A percentile compares a stretch with the other conserved stretches of the same genome.
Evolutionary conservation across 106 monocot species (phyloP).

Genomic region (Allium fistulosum): DNA sequence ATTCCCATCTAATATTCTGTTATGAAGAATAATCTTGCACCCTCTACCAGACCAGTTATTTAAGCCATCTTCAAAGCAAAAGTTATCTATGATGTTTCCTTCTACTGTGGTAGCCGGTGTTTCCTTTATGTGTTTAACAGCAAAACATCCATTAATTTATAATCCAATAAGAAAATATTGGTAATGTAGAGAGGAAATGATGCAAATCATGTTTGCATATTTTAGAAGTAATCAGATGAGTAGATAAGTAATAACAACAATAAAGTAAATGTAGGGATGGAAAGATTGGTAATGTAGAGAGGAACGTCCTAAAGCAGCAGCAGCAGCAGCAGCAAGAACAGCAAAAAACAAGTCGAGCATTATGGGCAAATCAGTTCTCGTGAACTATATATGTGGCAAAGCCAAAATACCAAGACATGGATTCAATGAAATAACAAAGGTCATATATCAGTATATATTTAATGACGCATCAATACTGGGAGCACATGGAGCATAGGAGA

Average conservation of each 20-base stretch:
- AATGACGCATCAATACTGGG: too few relatives aligned
- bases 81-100: constrained; percentile 62
- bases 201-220: neutral
- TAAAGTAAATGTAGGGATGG: neutral
- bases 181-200: neutral
- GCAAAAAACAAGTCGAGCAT: too few relatives aligned
- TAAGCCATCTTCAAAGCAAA: constrained; percentile 66
- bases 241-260: neutral
- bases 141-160: neutral
- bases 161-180: neutral
- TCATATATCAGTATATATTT: too few relatives aligned
- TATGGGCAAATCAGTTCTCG: too few relatives aligned
- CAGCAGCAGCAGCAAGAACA: too few relatives aligned
- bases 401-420: too few relatives aligned
- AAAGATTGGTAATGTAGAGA: neutral
- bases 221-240: neutral
- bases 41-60: constrained; percentile 68
- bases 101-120: constrained; percentile 7
- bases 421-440: too few relatives aligned
- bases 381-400: too few relatives aligned
- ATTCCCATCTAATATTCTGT: constrained; percentile 47
- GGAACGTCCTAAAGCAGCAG: too few relatives aligned
- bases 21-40: constrained; percentile 56
- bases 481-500: too few relatives aligned
- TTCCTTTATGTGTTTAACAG: neutral